A percentile compares a stretch with the other conserved stretches of the same genome.
These are phyloP conservation scores for Populus pruinosa DNA, from an alignment of 345 rosid genomes.

Conservation along the genomic window DNA sequence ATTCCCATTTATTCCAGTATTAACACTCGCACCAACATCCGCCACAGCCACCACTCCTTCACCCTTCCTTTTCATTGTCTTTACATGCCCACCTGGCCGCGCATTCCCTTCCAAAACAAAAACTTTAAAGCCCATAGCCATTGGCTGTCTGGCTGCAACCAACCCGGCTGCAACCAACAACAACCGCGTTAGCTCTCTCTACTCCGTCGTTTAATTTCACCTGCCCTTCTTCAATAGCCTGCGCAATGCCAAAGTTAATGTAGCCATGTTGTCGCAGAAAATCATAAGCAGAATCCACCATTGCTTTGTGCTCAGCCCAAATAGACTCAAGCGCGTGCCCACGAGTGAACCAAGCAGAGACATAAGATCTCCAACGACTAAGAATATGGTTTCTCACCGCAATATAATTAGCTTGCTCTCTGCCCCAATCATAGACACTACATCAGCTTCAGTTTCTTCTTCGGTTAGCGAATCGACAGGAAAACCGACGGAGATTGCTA, in stretches of 20 bases:
- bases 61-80: conserved; percentile 73
- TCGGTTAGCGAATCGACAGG: conserved; percentile 88
- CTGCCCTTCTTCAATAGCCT: conserved; percentile 66
- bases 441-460: conserved; percentile 94
- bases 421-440: conserved; percentile 66
- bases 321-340: conserved; percentile 75
- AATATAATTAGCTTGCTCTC: conserved; percentile 71
- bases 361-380: conserved; percentile 81
- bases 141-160: conserved; percentile 80
- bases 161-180: conserved; percentile 86
- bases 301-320: conserved; percentile 55
- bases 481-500: conserved; percentile 84
- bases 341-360: conserved; percentile 69
- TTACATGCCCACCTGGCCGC: conserved; percentile 85
- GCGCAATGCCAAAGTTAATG: conserved; percentile 75
- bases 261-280: conserved; percentile 83
- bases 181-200: conserved; percentile 69
- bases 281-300: conserved; percentile 70
- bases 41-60: conserved; percentile 76
- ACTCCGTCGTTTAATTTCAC: conserved; percentile 44
- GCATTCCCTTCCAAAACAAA: conserved; percentile 83
- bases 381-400: conserved; percentile 84
- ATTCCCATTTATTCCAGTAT: conserved; percentile 91
- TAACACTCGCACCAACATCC: conserved; percentile 91
- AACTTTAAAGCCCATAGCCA: conserved; percentile 85